These are phyloP conservation scores for Myriosclerotinia scirpicola DNA, from an alignment of 2,329 filamentous ascomycete genomes.

Conservation along the genomic window DNA sequence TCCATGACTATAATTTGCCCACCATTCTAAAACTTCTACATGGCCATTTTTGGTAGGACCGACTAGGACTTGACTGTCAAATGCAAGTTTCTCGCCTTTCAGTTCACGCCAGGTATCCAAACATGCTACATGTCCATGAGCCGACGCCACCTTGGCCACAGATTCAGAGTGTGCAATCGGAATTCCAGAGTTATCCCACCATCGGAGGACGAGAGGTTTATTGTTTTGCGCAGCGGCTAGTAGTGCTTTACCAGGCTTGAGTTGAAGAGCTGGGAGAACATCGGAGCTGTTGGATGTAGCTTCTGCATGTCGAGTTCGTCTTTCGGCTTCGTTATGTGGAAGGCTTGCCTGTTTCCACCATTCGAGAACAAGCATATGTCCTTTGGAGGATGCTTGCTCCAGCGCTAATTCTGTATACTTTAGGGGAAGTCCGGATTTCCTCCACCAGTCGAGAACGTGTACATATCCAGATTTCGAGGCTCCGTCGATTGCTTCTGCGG, in stretches of 20 bases:
- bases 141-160: slow-evolving; percentile 80
- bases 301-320: slow-evolving; percentile 30
- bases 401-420: slow-evolving; percentile 85
- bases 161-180: slow-evolving; percentile 77
- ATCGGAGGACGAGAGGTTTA: slow-evolving; percentile 72
- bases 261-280: slow-evolving; percentile 46
- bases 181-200: slow-evolving; percentile 85
- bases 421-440: slow-evolving; percentile 72
- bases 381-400: slow-evolving; percentile 82
- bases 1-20: slow-evolving; percentile 64
- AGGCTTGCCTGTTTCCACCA: slow-evolving; percentile 82
- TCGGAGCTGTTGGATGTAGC: slow-evolving; percentile 29
- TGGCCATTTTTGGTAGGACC: slow-evolving; percentile 86
- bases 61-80: slow-evolving; percentile 80
- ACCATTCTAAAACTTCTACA: slow-evolving; percentile 86
- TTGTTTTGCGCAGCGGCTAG: slow-evolving; percentile 82
- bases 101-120: slow-evolving; percentile 79
- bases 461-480: slow-evolving; percentile 85
- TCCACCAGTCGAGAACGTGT: slow-evolving; percentile 90
- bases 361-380: slow-evolving; percentile 80
- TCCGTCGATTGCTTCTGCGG: slow-evolving; percentile 74
- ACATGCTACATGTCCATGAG: slow-evolving; percentile 80
- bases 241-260: slow-evolving; percentile 83
- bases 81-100: slow-evolving; percentile 73
- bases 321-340: slow-evolving; percentile 48